Conservation (phyloP, 805 yeast species). For the Wickerhamiella azyma region DNA sequence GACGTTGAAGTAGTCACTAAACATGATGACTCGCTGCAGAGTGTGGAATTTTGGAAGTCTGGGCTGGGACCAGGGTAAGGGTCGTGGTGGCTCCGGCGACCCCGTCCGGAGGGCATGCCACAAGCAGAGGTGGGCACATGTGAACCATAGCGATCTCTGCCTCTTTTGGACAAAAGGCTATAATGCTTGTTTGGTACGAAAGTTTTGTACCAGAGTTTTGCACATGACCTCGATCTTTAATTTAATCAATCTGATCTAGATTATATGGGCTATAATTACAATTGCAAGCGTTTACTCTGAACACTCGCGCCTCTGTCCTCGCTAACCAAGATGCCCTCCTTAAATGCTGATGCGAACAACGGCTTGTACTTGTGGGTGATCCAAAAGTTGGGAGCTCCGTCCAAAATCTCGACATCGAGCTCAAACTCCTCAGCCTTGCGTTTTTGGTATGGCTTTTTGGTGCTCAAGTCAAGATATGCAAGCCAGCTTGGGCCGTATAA, state of each 20-base stretch:
- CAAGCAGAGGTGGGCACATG: no score
- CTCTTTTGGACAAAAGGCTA: no score
- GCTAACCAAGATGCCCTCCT: slow-evolving; percentile 46
- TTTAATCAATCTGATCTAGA: no score
- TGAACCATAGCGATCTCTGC: no score
- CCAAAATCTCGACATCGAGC: slow-evolving; percentile 12
- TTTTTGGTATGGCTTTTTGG: slow-evolving; percentile 38
- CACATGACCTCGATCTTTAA: no score
- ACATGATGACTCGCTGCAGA: slow-evolving; percentile 2
- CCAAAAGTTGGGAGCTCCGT: slow-evolving; percentile 37
- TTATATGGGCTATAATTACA: neutral
- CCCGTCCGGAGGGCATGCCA: no score
- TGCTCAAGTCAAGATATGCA: slow-evolving; percentile 51
- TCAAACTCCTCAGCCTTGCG: slow-evolving; percentile 23
- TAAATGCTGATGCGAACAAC: slow-evolving; percentile 44
- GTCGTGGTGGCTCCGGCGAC: no score
- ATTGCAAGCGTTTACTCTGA: neutral
- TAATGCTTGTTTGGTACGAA: no score
- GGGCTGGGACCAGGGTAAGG: no score
- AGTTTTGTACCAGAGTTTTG: no score
- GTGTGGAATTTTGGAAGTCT: neutral
- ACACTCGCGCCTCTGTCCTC: slow-evolving; percentile 28
- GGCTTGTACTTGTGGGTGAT: slow-evolving; percentile 64
- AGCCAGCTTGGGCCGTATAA: slow-evolving; percentile 81
- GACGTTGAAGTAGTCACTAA: slow-evolving; percentile 37